phyloP scores from a whole-genome alignment of 2,329 filamentous ascomycete species.

The Trichoderma citrinoviride region DNA sequence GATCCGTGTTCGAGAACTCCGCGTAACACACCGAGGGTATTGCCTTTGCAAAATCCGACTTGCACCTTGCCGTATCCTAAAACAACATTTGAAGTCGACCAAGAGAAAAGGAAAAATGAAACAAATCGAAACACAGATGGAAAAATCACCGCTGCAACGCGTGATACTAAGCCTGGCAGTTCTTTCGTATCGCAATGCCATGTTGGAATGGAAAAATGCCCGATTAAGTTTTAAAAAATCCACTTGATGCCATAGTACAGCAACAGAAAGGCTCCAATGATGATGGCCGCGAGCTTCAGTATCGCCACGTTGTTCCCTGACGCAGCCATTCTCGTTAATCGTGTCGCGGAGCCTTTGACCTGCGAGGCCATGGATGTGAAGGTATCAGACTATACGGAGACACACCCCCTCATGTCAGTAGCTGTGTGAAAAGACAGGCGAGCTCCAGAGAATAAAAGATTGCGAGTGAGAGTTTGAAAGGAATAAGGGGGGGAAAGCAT shows the following conservation, averaged over 20 bases:
- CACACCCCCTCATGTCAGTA: too few species aligned
- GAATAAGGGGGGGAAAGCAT: constrained; percentile 33
- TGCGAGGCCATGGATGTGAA: constrained; percentile 84
- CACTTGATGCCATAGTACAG: constrained; percentile 70
- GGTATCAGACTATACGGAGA: constrained; percentile 68
- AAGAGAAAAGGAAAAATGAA: background rate
- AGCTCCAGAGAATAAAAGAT: background rate
- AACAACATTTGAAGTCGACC: background rate
- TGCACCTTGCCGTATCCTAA: constrained; percentile 17
- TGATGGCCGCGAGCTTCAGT: constrained; percentile 81
- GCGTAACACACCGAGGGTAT: constrained; percentile 24
- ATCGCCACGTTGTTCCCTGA: constrained; percentile 89
- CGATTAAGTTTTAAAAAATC: constrained; percentile 51
- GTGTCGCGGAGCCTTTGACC: constrained; percentile 77
- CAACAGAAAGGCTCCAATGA: constrained; percentile 68
- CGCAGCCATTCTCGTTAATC: constrained; percentile 85
- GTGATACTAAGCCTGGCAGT: background rate
- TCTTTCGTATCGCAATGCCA: background rate
- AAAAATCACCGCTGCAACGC: too few species aligned
- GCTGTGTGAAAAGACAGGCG: too few species aligned
- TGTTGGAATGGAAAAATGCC: background rate
- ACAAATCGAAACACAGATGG: too few species aligned
- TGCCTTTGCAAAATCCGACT: constrained; percentile 11
- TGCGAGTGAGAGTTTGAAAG: background rate
- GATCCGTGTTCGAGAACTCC: background rate